Evolutionary conservation across 192 early-diverging fungal genomes (phyloP).

Genomic region (Linnemannia zychae): DNA sequence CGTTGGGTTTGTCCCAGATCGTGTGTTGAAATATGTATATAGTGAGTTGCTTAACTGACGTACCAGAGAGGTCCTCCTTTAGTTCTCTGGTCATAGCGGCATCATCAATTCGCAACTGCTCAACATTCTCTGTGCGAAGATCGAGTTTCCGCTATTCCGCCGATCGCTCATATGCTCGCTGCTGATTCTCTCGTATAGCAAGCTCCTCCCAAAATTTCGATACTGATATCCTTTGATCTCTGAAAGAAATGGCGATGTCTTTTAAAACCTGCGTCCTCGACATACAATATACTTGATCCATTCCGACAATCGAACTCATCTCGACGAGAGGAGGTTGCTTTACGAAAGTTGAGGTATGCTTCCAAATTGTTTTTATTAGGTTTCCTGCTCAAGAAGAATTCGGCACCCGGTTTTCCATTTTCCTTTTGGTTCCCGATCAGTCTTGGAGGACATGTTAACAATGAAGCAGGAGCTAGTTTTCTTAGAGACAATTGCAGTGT

Average conservation of each 20-base stretch:
- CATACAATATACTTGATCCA: slow-evolving; percentile 2
- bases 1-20: neutral
- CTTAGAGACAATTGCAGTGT: too few relatives aligned
- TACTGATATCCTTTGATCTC: neutral
- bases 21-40: neutral
- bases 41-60: neutral
- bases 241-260: neutral
- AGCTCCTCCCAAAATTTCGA: neutral
- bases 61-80: neutral
- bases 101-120: slow-evolving; percentile 9
- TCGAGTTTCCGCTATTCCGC: slow-evolving; percentile 8
- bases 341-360: slow-evolving; percentile 3
- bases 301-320: neutral
- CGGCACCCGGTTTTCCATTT: slow-evolving; percentile 17
- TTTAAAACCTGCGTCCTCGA: neutral
- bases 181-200: neutral
- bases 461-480: neutral
- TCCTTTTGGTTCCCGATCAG: neutral
- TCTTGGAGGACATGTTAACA: neutral
- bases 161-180: neutral
- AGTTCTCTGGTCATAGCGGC: slow-evolving; percentile 19
- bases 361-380: neutral
- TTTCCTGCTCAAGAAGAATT: slow-evolving; percentile 5
- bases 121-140: slow-evolving; percentile 5
- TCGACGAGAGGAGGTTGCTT: neutral